phyloP scores from a whole-genome alignment of 148 eudicot species.

The Limonium bicolor region DNA sequence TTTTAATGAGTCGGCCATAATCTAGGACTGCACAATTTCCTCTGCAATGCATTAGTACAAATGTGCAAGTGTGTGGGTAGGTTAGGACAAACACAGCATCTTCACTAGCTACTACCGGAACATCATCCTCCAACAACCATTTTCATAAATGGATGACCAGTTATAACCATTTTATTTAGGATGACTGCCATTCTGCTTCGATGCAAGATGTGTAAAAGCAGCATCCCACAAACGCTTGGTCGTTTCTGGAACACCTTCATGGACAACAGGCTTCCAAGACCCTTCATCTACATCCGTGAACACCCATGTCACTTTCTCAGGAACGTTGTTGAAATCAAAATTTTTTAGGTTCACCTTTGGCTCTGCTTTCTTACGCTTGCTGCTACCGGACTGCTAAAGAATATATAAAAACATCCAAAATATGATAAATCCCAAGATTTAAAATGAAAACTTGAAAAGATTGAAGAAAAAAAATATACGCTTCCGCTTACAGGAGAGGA shows the following conservation, averaged over 20 bases:
- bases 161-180: too few species aligned
- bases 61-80: too few species aligned
- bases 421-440: background rate
- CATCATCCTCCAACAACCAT: too few species aligned
- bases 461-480: background rate
- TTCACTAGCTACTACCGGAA: too few species aligned
- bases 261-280: constrained; percentile 28
- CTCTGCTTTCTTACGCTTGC: constrained; percentile 10
- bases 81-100: too few species aligned
- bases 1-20: too few species aligned
- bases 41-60: too few species aligned
- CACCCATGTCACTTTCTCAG: constrained; percentile 34
- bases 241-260: constrained; percentile 24
- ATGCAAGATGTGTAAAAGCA: constrained; percentile 25
- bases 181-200: constrained; percentile 9
- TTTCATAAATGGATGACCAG: too few species aligned
- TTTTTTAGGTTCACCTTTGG: constrained; percentile 9
- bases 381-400: background rate
- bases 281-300: constrained; percentile 19
- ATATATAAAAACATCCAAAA: background rate
- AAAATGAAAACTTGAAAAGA: background rate
- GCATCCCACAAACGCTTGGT: constrained; percentile 41
- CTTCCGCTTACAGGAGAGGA: constrained; percentile 18
- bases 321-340: constrained; percentile 39
- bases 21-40: too few species aligned